Percentiles rank a stretch among this genome's conserved stretches.
These are phyloP conservation scores for Acrocalymma vagum DNA, from an alignment of 2,329 filamentous ascomycete species.

Conservation along the genomic window DNA sequence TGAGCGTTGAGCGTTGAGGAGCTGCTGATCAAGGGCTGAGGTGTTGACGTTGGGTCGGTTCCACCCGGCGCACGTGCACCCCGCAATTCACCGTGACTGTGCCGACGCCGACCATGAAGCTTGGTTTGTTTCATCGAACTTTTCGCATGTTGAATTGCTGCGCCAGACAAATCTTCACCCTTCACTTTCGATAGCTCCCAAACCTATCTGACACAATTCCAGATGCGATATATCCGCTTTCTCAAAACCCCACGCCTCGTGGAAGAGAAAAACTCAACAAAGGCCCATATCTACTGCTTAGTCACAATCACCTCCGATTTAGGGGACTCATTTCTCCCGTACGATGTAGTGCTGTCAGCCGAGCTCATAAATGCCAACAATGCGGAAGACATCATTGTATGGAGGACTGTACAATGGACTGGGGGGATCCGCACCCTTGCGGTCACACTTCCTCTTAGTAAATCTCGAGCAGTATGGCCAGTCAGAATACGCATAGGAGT, in stretches of 20 bases:
- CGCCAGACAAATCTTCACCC: slow-evolving; percentile 3
- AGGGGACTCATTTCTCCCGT: slow-evolving; percentile 69
- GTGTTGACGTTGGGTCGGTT: slow-evolving; percentile 6
- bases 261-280: slow-evolving; percentile 38
- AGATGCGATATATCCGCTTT: slow-evolving; percentile 70
- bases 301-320: slow-evolving; percentile 75
- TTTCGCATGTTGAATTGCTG: slow-evolving; percentile 9
- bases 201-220: background rate
- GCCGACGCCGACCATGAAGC: slow-evolving; percentile 2
- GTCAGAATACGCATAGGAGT: slow-evolving; percentile 52
- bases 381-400: slow-evolving; percentile 49
- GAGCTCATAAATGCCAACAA: slow-evolving; percentile 41
- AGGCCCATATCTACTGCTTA: slow-evolving; percentile 41
- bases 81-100: slow-evolving; percentile 21
- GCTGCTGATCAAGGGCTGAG: too few species aligned
- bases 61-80: slow-evolving; percentile 18
- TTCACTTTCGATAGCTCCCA: slow-evolving; percentile 1
- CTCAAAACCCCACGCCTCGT: slow-evolving; percentile 67
- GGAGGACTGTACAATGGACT: slow-evolving; percentile 55
- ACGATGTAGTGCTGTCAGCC: slow-evolving; percentile 54
- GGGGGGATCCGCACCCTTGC: slow-evolving; percentile 54
- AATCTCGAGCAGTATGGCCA: slow-evolving; percentile 48
- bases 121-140: slow-evolving; percentile 10
- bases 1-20: too few species aligned
- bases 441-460: slow-evolving; percentile 51